Conservation (phyloP, 768 basidiomycete genomes). For the Amanita thiersii region DNA sequence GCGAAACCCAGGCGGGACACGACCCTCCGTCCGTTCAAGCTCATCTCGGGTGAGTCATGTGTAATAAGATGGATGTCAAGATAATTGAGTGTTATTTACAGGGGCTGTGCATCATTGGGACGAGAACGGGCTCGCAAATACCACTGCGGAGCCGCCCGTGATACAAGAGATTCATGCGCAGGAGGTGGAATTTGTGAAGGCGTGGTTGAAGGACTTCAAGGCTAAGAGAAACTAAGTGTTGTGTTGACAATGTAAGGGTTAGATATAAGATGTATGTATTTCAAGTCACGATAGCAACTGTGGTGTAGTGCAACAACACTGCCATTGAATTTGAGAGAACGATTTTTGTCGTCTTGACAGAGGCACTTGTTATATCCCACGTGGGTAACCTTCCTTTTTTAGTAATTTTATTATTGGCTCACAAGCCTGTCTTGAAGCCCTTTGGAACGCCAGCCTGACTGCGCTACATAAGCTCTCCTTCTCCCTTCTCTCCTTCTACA, state of each 20-base stretch:
- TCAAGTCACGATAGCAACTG: no score
- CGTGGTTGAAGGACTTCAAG: conserved; percentile 43
- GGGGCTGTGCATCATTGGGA: conserved; percentile 71
- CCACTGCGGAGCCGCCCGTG: conserved; percentile 59
- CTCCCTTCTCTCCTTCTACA: neutral
- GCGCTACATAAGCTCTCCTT: no score
- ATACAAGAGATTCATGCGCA: conserved; percentile 78
- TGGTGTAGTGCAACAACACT: no score
- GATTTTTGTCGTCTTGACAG: no score
- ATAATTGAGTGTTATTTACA: conserved; percentile 15
- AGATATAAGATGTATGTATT: neutral
- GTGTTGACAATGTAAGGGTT: neutral
- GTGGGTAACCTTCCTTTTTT: no score
- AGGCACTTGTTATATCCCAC: no score
- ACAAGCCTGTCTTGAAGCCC: no score
- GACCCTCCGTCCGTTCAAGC: conserved; percentile 68
- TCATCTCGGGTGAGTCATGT: conserved; percentile 64
- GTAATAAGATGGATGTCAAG: neutral
- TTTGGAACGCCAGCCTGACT: no score
- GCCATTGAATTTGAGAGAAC: no score
- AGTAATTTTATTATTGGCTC: no score
- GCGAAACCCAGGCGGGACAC: conserved; percentile 68
- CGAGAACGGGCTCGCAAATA: conserved; percentile 64
- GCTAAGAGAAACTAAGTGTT: neutral
- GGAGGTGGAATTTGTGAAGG: conserved; percentile 69